Evolutionary conservation across 2,329 filamentous ascomycete species (phyloP).

Genomic region (Cercospora janseana): DNA sequence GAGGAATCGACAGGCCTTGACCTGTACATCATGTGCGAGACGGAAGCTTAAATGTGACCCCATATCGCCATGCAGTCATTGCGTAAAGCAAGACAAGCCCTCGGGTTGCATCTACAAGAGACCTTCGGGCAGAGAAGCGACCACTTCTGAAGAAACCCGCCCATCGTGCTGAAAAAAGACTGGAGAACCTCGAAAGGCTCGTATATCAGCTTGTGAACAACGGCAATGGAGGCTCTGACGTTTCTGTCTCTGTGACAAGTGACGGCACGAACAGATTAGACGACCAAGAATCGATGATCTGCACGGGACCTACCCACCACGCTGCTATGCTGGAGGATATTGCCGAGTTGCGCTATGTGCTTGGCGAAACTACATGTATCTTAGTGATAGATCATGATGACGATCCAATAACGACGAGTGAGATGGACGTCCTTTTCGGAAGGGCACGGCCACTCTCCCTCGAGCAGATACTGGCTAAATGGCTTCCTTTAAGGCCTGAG

Average conservation of each 20-base stretch:
- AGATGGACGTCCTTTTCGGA: slow-evolving; percentile 22
- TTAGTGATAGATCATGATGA: slow-evolving; percentile 2
- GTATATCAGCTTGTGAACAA: slow-evolving; percentile 14
- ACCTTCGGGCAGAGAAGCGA: slow-evolving; percentile 5
- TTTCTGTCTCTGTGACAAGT: background rate
- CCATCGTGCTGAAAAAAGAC: slow-evolving; percentile 14
- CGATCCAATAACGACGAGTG: background rate
- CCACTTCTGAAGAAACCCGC: background rate
- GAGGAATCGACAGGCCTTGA: slow-evolving; percentile 16
- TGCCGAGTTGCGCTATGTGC: slow-evolving; percentile 18
- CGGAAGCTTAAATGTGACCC: slow-evolving; percentile 21
- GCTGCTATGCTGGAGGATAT: slow-evolving; percentile 24
- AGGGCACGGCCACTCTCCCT: slow-evolving; percentile 9
- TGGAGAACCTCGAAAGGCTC: slow-evolving; percentile 16
- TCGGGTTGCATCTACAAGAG: slow-evolving; percentile 11
- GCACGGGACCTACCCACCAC: slow-evolving; percentile 20
- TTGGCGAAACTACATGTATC: slow-evolving; percentile 12
- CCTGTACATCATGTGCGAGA: slow-evolving; percentile 9
- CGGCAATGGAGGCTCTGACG: background rate
- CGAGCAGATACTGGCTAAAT: slow-evolving; percentile 8
- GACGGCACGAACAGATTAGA: background rate
- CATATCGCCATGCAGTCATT: slow-evolving; percentile 13
- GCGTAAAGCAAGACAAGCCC: slow-evolving; percentile 10
- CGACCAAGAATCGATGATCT: background rate
- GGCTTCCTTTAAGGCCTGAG: slow-evolving; percentile 16